Conservation (phyloP, 1,284 basidiomycete genomes). For the Moesziomyces aphidis region DNA sequence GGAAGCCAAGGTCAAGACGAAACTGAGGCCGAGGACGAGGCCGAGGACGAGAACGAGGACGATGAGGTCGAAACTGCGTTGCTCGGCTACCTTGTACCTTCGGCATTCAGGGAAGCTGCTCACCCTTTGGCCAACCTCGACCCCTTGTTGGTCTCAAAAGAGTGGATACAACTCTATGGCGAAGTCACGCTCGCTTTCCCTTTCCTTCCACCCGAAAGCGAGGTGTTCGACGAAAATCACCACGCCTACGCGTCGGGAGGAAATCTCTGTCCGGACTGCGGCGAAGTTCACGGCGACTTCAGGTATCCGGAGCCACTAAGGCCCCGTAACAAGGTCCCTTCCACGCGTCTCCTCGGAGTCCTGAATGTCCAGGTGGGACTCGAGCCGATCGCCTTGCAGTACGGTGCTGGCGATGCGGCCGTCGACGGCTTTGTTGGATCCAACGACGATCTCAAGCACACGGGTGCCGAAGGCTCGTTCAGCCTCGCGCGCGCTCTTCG, state of each 20-base stretch:
- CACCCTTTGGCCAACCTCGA: constrained; percentile 32
- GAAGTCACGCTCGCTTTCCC: constrained; percentile 37
- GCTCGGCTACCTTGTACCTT: constrained; percentile 36
- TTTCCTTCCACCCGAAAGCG: constrained; percentile 30
- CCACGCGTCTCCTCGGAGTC: constrained; percentile 30
- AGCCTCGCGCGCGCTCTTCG: constrained; percentile 26
- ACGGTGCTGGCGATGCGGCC: constrained; percentile 19
- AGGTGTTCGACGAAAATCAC: constrained; percentile 19
- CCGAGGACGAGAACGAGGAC: not conserved
- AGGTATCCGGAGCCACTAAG: too few relatives aligned
- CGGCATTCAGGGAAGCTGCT: constrained; percentile 18
- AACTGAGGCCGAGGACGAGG: not conserved
- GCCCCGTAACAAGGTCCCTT: not conserved
- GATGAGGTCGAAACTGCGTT: constrained; percentile 20
- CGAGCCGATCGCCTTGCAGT: constrained; percentile 39
- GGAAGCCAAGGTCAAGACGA: not conserved
- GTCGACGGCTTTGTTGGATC: constrained; percentile 45
- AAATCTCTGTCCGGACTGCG: too few relatives aligned
- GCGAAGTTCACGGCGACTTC: too few relatives aligned
- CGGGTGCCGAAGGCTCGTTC: constrained; percentile 20
- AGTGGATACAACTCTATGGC: constrained; percentile 44
- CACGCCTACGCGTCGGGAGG: constrained; percentile 19
- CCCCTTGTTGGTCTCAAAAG: constrained; percentile 17
- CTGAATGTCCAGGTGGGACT: constrained; percentile 39
- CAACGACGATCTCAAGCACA: constrained; percentile 29